Evolutionary conservation across 2,329 filamentous ascomycete genomes (phyloP), one percentile per base, ranked within the genome.

Genomic region (Helotiales sp.): DNA sequence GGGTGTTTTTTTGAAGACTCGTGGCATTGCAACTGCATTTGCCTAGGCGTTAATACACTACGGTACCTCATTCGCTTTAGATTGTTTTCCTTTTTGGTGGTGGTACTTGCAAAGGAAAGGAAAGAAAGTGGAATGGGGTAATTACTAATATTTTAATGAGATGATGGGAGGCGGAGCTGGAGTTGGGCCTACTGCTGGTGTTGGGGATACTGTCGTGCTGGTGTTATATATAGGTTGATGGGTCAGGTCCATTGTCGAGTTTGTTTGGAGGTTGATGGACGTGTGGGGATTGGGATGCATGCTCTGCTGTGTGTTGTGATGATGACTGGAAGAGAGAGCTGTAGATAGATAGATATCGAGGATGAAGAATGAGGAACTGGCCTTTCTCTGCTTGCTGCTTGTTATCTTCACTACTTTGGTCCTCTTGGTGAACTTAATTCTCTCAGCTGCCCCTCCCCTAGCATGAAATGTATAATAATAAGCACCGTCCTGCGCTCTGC

Each of bases 121-220:
- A 47, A 47, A 45, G 43, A 54, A 32, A 54, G 28, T 59, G 64
- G 57, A 69, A 66, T 66, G 70, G 62, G 68, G 67, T 73, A 72
- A 72, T 73, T 67, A 63, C 62, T 73, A 72, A 72, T 71, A 71
- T 69, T 55, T 68, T 72, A 70, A 71, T 70, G 43, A 61, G 55
- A 58, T 58, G 32, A 58, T 58, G 55, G 55, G 24, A 11, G 40
- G 20, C 7, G 34, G 55, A 59, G 55, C 43, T 59, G 32, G 34
- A 20, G 7, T 54, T 61, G 55, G 30, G 34, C n/a, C n/a, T n/a
- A n/a, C n/a, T 24, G 40, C 20, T 50, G 49, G 34, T 24, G 34
- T 49, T 43, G 30, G 28, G 13, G 26, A 45, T 45, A n/a, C n/a
- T 26, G 32, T 30, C 40, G n/a, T n/a, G n/a, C n/a, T n/a, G 30